Base-by-base conservation (phyloP, 352 stramenopile genomes). In the Thalassiosira pacifica region DNA sequence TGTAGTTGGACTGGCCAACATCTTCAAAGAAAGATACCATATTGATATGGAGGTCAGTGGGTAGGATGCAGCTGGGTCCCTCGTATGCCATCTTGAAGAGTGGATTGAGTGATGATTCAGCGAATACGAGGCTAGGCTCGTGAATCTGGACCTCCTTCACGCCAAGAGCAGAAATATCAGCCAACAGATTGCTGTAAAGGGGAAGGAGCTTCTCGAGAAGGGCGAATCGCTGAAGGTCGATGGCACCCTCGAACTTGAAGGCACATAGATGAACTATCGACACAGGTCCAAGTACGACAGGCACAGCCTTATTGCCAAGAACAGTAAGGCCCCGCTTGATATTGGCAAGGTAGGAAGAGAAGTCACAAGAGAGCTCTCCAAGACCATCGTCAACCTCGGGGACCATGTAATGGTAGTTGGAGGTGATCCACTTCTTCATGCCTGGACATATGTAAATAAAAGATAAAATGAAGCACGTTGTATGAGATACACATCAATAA, bases 341-440 rank as follows among this genome's bases (percentile, higher is more conserved):
- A 42, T 72, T 88, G 26, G 81, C 87, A 19, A 97, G 48, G 87
- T 96, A 98, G 53, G 74, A 85, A 42, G 42, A 77, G 69, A 98
- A 98, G 91, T 98, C 97, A 48, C 37, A 48, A 48, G 37, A 48
- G 37, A 48, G 37, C 32, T 96, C 92, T 67, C 88, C 88, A 16
- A 96, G 91, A 57, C 91, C 81, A 29, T 91, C 76, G 82, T 91
- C 96, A 24, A 98, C 86, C 93, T 98, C 96, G 0, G 96, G 96
- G 55, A 98, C 96, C 86, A 98, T 96, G 93, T 98, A 98, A 93
- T 98, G 96, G 89, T 98, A 98, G 94, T 98, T 98, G 52, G 94
- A 97, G 89, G 98, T 96, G 86, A 98, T 98, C 95, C 95, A 98
- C 92, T 98, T 97, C 86, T 95, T 98, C 96, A 98, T 98, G 85